Conservation (phyloP, 148 eudicot genomes). For the Silene conica region DNA sequence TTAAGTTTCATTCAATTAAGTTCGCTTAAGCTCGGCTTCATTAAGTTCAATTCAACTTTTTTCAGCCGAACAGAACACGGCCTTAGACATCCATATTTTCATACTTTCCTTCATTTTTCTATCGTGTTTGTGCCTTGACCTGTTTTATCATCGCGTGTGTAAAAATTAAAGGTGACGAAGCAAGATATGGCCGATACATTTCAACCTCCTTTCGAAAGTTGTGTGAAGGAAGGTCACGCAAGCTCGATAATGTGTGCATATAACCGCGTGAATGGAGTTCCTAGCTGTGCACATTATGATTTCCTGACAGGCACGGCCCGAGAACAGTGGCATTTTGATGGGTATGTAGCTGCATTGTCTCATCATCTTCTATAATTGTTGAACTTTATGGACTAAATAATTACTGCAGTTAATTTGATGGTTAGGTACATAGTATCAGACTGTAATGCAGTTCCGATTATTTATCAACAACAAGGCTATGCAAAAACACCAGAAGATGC, state of each 20-base stretch:
- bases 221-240: slow-evolving; percentile 51
- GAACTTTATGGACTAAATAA: neutral
- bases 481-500: slow-evolving; percentile 64
- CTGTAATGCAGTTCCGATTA: slow-evolving; percentile 56
- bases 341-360: slow-evolving; percentile 31
- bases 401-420: neutral
- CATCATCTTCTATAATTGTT: neutral
- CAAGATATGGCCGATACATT: slow-evolving; percentile 65
- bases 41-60: no score
- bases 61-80: no score
- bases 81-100: no score
- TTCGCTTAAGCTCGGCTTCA: no score
- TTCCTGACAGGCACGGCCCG: slow-evolving; percentile 41
- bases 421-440: slow-evolving; percentile 62
- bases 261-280: slow-evolving; percentile 55
- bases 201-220: slow-evolving; percentile 65
- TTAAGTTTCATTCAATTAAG: no score
- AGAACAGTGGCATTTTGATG: slow-evolving; percentile 50
- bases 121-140: neutral
- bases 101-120: no score
- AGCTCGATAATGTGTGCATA: slow-evolving; percentile 68
- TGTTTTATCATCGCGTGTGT: neutral
- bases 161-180: slow-evolving; percentile 36
- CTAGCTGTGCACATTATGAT: slow-evolving; percentile 48
- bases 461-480: slow-evolving; percentile 44